Conservation (phyloP, 345 rosid genomes). For the Moringa oleifera region DNA sequence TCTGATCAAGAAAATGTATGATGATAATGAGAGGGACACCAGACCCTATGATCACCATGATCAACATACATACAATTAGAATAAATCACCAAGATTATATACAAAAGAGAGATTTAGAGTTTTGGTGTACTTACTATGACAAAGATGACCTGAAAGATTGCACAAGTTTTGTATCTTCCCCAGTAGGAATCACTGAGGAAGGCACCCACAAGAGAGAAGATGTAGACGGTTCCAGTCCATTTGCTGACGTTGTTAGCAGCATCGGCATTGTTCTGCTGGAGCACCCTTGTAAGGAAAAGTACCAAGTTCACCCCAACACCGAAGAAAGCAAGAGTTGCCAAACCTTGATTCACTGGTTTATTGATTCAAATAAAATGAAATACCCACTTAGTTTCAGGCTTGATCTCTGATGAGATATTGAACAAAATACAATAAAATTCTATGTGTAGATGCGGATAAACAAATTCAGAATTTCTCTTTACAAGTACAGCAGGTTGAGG, state of each 20-base stretch:
- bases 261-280: conserved; percentile 87
- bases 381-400: too few species aligned
- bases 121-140: conserved; percentile 60
- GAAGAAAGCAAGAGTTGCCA: conserved; percentile 96
- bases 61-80: neutral
- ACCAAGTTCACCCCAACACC: conserved; percentile 98
- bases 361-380: too few species aligned
- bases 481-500: too few species aligned
- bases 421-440: too few species aligned
- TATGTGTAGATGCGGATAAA: too few species aligned
- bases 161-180: conserved; percentile 99
- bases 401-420: too few species aligned
- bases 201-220: conserved; percentile 96
- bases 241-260: conserved; percentile 99
- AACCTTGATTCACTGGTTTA: conserved; percentile 81
- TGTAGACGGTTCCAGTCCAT: conserved; percentile 99
- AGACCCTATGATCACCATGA: conserved; percentile 52
- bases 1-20: conserved; percentile 67
- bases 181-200: conserved; percentile 97
- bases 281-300: conserved; percentile 88
- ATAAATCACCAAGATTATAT: neutral
- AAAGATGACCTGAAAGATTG: conserved; percentile 88
- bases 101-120: neutral
- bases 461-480: too few species aligned
- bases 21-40: conserved; percentile 61